Percentiles rank a stretch among this genome's conserved stretches.
phyloP scores from a whole-genome alignment of 108 stramenopile species.

The Licmophora abbreviata region DNA sequence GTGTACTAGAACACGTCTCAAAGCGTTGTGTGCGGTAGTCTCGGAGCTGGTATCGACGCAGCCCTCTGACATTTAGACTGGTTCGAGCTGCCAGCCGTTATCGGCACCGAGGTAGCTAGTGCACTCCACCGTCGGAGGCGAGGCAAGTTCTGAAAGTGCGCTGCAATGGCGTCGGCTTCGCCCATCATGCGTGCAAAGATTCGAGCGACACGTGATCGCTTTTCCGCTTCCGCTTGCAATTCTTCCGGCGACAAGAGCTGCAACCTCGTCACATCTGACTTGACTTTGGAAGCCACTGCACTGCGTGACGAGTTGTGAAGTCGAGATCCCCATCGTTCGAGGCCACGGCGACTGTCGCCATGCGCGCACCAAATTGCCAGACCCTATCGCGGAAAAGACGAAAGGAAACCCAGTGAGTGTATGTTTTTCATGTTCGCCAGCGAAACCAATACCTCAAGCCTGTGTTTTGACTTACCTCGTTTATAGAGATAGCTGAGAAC shows the following conservation, averaged over 20 bases:
- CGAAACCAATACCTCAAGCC: not conserved
- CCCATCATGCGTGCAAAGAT: conserved; percentile 39
- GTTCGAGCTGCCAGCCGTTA: no score
- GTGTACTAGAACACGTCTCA: no score
- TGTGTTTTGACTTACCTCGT: conserved; percentile 2
- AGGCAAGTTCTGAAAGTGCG: no score
- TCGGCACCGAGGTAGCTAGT: no score
- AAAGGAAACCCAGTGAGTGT: not conserved
- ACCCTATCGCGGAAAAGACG: not conserved
- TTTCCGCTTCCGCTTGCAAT: conserved; percentile 15
- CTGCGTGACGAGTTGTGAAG: conserved; percentile 15
- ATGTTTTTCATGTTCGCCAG: no score
- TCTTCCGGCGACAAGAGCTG: conserved; percentile 17
- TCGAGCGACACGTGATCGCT: conserved; percentile 17
- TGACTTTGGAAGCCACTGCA: conserved; percentile 15
- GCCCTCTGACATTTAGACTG: no score
- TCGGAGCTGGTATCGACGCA: no score
- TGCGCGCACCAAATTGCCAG: conserved; percentile 20
- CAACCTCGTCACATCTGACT: conserved; percentile 16
- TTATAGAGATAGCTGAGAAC: not conserved
- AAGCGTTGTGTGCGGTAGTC: no score
- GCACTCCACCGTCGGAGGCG: no score
- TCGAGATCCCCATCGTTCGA: conserved; percentile 27
- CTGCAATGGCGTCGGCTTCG: conserved; percentile 28
- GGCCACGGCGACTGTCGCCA: conserved; percentile 24